Base-by-base conservation (phyloP, 257 asterid species). In the Dorcoceras hygrometricum region DNA sequence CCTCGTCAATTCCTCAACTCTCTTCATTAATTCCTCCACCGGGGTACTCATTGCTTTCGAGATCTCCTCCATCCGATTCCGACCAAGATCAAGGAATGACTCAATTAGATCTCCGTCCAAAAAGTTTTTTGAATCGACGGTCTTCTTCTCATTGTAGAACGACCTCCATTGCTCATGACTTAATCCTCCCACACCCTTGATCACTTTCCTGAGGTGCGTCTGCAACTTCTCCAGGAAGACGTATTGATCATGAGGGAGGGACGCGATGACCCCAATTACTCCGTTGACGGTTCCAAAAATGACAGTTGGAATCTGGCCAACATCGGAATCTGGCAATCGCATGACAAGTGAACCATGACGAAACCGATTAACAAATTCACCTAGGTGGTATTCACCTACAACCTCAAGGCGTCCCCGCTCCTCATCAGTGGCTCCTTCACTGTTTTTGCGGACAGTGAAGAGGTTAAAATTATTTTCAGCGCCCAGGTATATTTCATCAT, bases 161-260 rank as follows among this genome's bases (percentile, higher is more conserved):
- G 97, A 94, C 74, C 99, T 81, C 99, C 99, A 94, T 27, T 94
- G 96, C 71, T 94, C 97, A 10, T 94, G 97, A 76, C 95, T 80
- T 66, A 94, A 82, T 10, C 97, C 99, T 5, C 99, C 99, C 6
- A 94, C 96, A 3, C 99, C 97, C 82, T 86, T 90, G 39, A 94
- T 90, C 86, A 90, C 97, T 74, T 79, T 88, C 79, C 99, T 77
- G 61, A 94, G 72, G 68, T 78, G 83, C 2, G 63, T 34, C 70
- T 94, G 99, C 78, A 94, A 83, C 78, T 82, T 90, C 76, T 94
- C 99, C 76, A 94, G 34, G 82, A 94, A 87, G 2, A 74, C 58
- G 19, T 81, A 90, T 77, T 90, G 96, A 23, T 90, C 97, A 6
- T 79, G 80, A 2, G 99, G 97, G 67, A 94, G 95, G 4, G 99